A percentile compares a stretch with the other conserved stretches of the same genome.
Evolutionary conservation across 768 basidiomycete genomes (phyloP).

Genomic region (Strobilomyces echinocephalus): DNA sequence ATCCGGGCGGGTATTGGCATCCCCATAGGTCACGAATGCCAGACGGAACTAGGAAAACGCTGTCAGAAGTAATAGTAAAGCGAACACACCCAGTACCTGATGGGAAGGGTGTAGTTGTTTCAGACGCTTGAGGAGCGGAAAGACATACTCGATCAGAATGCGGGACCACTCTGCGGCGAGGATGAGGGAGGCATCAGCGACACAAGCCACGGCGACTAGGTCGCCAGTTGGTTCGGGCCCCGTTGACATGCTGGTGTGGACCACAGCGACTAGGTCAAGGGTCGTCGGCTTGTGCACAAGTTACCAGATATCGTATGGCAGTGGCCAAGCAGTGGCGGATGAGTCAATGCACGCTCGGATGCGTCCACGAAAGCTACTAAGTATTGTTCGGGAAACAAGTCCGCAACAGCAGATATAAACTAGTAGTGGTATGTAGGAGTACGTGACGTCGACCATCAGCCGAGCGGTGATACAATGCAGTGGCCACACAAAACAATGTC

Average conservation of each 20-base stretch:
- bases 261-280: neutral
- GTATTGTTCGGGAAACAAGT: conserved; percentile 11
- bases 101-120: conserved; percentile 37
- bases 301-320: neutral
- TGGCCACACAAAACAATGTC: conserved; percentile 4
- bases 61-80: neutral
- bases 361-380: neutral
- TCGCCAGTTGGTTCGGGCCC: conserved; percentile 20
- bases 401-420: conserved; percentile 6
- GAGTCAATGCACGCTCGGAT: no score
- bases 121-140: conserved; percentile 49
- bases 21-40: conserved; percentile 60
- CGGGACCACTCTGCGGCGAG: conserved; percentile 51
- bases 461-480: neutral
- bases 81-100: conserved; percentile 30
- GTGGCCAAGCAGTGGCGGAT: neutral
- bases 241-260: conserved; percentile 17
- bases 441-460: conserved; percentile 1
- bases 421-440: conserved; percentile 18
- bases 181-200: conserved; percentile 57
- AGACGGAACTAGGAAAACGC: conserved; percentile 33
- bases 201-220: conserved; percentile 48
- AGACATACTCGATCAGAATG: conserved; percentile 45
- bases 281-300: no score
- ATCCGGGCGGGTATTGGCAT: conserved; percentile 48